phyloP scores from a whole-genome alignment of 805 yeast species.

The Candida nanaspora region DNA sequence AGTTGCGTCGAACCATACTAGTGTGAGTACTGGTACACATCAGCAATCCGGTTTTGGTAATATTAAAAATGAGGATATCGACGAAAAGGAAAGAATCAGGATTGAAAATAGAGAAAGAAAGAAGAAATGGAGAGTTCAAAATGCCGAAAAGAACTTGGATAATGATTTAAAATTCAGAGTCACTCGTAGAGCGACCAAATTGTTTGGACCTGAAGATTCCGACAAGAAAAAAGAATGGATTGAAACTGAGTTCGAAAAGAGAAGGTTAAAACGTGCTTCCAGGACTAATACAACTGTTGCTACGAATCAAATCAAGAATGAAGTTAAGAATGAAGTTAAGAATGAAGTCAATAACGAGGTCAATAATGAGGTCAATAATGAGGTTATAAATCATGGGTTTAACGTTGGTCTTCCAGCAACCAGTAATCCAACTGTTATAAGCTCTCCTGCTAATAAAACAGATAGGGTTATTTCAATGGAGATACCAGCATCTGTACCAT shows the following conservation, averaged over 20 bases:
- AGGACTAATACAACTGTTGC: no score
- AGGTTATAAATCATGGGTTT: no score
- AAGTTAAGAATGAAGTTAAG: constrained; percentile 7
- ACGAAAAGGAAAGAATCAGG: constrained; percentile 50
- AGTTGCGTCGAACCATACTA: no score
- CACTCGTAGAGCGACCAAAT: constrained; percentile 56
- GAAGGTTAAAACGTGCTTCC: constrained; percentile 53
- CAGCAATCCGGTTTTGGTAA: no score
- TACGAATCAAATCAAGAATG: constrained; percentile 21
- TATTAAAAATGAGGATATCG: constrained; percentile 17
- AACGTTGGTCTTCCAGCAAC: no score
- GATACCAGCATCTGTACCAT: no score
- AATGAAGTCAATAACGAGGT: background rate
- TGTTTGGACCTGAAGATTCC: constrained; percentile 58
- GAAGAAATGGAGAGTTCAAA: constrained; percentile 77
- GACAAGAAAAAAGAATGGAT: constrained; percentile 59
- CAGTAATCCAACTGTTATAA: no score
- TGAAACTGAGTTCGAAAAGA: constrained; percentile 58
- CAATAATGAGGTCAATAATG: no score
- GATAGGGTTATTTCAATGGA: no score
- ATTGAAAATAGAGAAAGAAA: constrained; percentile 70
- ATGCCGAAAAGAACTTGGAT: constrained; percentile 76
- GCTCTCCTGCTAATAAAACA: no score
- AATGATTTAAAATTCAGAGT: constrained; percentile 79
- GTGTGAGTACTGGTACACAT: no score